Evolutionary conservation across 345 rosid genomes (phyloP).

Genomic region (Arabidopsis suecica): DNA sequence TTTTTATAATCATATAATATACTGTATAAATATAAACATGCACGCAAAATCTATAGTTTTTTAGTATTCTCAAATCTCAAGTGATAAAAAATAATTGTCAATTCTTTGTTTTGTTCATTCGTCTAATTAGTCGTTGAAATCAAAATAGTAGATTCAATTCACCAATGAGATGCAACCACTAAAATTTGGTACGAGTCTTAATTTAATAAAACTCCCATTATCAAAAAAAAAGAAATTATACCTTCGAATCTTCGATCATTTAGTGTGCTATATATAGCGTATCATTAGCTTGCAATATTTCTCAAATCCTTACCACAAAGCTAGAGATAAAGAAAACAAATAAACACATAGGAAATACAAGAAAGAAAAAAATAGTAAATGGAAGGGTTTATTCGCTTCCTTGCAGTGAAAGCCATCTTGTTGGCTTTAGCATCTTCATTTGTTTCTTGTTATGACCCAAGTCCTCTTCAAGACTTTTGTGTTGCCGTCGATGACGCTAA

Average conservation of each 20-base stretch:
- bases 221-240: background rate
- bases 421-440: slow-evolving; percentile 43
- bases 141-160: background rate
- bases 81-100: background rate
- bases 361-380: background rate
- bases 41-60: background rate
- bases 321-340: background rate
- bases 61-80: background rate
- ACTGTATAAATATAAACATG: background rate
- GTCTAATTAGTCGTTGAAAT: background rate
- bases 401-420: slow-evolving; percentile 37
- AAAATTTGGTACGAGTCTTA: background rate
- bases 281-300: slow-evolving; percentile 4
- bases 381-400: slow-evolving; percentile 28
- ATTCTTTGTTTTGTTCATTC: background rate
- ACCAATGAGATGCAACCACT: slow-evolving; percentile 35
- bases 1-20: background rate
- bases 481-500: slow-evolving; percentile 45
- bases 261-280: slow-evolving; percentile 37
- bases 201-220: slow-evolving; percentile 23
- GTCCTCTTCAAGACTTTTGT: slow-evolving; percentile 53
- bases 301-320: slow-evolving; percentile 20
- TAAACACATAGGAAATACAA: background rate
- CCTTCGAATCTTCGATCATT: background rate
- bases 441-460: slow-evolving; percentile 44